Conservation (phyloP, 345 rosid species). For the Pistacia atlantica region DNA sequence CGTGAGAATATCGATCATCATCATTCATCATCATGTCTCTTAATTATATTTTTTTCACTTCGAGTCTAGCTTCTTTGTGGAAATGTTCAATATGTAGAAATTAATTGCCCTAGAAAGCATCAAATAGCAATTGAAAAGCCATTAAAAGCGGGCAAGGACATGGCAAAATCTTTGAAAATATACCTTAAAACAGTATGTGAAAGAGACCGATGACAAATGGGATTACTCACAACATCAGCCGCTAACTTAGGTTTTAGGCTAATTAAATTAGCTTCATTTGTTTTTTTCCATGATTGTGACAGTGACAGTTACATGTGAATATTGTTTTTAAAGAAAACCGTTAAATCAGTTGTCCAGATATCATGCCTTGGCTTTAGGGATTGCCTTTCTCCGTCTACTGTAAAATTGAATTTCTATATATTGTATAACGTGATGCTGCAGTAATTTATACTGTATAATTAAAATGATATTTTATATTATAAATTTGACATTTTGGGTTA, state of each 20-base stretch:
- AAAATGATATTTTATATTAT: no score
- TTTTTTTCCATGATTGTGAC: background rate
- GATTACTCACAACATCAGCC: background rate
- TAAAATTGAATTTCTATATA: background rate
- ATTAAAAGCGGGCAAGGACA: conserved; percentile 27
- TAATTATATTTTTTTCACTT: no score
- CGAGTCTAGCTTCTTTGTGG: background rate
- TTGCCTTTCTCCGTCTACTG: background rate
- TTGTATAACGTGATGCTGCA: no score
- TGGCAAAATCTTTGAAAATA: conserved; percentile 26
- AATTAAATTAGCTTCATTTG: background rate
- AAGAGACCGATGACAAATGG: background rate
- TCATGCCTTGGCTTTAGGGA: conserved; percentile 26
- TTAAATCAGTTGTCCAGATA: conserved; percentile 28
- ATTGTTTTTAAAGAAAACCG: conserved; percentile 17
- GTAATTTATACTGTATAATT: no score
- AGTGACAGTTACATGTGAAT: conserved; percentile 21
- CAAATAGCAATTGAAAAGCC: conserved; percentile 3
- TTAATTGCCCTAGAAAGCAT: background rate
- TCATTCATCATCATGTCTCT: background rate
- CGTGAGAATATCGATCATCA: background rate
- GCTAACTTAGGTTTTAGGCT: background rate
- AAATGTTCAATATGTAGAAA: background rate
- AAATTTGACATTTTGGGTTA: no score
- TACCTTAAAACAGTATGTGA: background rate